Conservation (phyloP, 2,329 filamentous ascomycete genomes). For the Albifimbria verrucaria region DNA sequence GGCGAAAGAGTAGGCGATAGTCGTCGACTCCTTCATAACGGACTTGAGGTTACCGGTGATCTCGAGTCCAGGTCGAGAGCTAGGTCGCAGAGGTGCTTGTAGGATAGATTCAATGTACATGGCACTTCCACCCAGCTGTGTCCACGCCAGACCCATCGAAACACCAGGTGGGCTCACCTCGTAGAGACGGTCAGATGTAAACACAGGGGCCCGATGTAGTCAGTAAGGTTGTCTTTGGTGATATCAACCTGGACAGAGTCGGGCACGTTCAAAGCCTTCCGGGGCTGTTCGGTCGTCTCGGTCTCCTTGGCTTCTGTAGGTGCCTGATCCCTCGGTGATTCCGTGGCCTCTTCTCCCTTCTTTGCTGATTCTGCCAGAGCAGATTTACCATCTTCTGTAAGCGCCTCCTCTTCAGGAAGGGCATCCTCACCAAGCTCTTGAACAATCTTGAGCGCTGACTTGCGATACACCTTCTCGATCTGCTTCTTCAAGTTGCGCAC, state of each 20-base stretch:
- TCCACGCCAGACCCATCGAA: conserved; percentile 97
- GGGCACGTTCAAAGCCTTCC: conserved; percentile 77
- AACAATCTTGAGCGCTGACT: conserved; percentile 95
- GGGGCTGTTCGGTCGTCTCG: conserved; percentile 61
- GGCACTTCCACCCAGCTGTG: conserved; percentile 91
- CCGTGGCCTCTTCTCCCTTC: conserved; percentile 56
- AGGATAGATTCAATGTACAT: conserved; percentile 97
- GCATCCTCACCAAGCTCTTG: conserved; percentile 86
- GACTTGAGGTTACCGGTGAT: conserved; percentile 92
- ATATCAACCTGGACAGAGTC: conserved; percentile 84
- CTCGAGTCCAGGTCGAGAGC: conserved; percentile 75
- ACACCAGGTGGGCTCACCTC: conserved; percentile 91
- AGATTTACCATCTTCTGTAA: conserved; percentile 82
- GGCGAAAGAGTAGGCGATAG: conserved; percentile 93
- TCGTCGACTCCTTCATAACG: conserved; percentile 97
- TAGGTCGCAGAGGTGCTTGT: conserved; percentile 72
- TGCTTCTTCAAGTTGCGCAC: conserved; percentile 99
- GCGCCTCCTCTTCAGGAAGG: conserved; percentile 73
- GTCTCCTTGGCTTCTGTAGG: conserved; percentile 30
- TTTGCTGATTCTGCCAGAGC: conserved; percentile 70
- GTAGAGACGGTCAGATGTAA: conserved; percentile 93
- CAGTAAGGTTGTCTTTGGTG: conserved; percentile 84
- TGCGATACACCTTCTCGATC: conserved; percentile 98
- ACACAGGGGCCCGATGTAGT: conserved; percentile 97
- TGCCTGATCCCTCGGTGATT: conserved; percentile 20